A percentile compares a stretch with the other conserved stretches of the same genome.
Conservation (phyloP, 2,329 filamentous ascomycete species). For the Beauveria rudraprayagi region DNA sequence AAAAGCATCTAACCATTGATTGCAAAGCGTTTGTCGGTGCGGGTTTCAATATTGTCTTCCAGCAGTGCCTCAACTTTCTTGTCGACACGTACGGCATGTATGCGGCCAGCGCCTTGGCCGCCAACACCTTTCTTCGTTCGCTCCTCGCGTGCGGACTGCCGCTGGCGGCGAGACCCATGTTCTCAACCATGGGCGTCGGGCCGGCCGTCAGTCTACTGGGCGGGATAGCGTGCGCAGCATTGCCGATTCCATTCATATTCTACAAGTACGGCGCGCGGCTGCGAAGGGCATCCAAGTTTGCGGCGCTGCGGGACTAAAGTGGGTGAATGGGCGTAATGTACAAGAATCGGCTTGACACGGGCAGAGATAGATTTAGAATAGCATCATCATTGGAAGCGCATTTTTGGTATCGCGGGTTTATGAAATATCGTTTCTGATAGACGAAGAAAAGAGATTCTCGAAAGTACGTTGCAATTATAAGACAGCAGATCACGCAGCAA, state of each 20-base stretch:
- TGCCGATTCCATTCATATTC: conserved; percentile 51
- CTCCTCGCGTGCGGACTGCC: conserved; percentile 46
- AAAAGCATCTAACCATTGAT: conserved; percentile 36
- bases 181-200: conserved; percentile 49
- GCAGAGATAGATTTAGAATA: background rate
- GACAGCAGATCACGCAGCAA: too few species aligned
- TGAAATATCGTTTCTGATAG: background rate
- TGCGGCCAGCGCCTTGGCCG: conserved; percentile 56
- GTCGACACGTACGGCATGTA: conserved; percentile 48
- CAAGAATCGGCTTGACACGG: background rate
- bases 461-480: too few species aligned
- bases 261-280: conserved; percentile 41
- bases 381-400: background rate
- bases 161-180: conserved; percentile 52
- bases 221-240: conserved; percentile 36
- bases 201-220: conserved; percentile 46
- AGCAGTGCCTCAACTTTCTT: conserved; percentile 46
- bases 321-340: background rate
- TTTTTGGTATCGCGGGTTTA: background rate
- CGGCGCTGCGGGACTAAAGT: conserved; percentile 18
- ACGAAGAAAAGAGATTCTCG: too few species aligned
- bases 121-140: conserved; percentile 51
- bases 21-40: conserved; percentile 25
- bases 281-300: conserved; percentile 31
- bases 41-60: conserved; percentile 38